Evolutionary conservation across 2,329 filamentous ascomycete genomes (phyloP).

Genomic region (Capronia americana): DNA sequence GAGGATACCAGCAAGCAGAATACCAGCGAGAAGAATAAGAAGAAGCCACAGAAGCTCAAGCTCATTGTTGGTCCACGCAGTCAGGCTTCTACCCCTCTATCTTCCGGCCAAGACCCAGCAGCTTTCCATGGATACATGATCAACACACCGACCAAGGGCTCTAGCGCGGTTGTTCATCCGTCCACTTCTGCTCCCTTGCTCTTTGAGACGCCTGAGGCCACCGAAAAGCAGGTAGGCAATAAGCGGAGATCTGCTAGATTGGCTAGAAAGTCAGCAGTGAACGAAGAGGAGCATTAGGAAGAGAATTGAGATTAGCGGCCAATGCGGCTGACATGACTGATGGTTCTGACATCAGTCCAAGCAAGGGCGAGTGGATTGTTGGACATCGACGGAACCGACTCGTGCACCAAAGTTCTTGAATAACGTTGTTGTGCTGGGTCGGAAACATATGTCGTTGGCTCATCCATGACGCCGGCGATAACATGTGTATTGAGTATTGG

Average conservation of each 20-base stretch:
- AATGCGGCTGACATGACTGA: background rate
- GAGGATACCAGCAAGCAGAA: background rate
- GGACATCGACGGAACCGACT: background rate
- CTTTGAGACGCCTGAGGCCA: background rate
- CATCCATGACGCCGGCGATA: background rate
- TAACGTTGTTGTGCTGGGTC: background rate
- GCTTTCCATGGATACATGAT: background rate
- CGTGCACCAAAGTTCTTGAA: background rate
- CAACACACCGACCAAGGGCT: background rate
- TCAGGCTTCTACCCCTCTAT: background rate
- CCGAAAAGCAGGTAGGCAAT: background rate
- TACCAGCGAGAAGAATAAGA: background rate
- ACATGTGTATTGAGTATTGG: background rate
- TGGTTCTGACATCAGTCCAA: background rate
- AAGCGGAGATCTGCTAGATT: background rate
- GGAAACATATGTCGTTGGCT: background rate
- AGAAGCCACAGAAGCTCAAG: slow-evolving; percentile 2
- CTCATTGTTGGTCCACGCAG: background rate
- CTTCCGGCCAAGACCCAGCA: background rate
- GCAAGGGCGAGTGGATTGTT: background rate
- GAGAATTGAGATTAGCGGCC: background rate
- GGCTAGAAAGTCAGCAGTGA: background rate
- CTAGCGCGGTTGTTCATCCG: background rate
- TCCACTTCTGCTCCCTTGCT: background rate
- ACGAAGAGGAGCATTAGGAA: background rate